phyloP scores from a whole-genome alignment of 2,329 filamentous ascomycete species.

The Coccinonectria pachysandricola region DNA sequence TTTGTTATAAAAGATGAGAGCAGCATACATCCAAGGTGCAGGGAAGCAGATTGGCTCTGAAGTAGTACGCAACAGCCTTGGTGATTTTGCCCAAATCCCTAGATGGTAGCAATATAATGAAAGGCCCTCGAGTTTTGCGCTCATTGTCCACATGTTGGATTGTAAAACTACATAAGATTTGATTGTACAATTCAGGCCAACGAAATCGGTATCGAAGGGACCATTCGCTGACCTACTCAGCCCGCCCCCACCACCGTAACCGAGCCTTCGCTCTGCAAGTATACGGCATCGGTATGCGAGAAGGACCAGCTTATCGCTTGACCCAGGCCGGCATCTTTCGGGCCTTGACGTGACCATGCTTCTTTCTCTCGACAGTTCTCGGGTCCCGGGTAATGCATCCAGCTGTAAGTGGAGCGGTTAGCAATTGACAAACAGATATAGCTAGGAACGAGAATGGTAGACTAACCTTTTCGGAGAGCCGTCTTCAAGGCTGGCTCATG shows the following conservation, averaged over 20 bases:
- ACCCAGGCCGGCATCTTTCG: conserved; percentile 98
- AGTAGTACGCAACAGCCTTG: too few relatives aligned
- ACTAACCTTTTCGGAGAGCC: conserved; percentile 75
- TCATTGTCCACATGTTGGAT: conserved; percentile 5
- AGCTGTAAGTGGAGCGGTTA: conserved; percentile 49
- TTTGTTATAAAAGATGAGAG: too few relatives aligned
- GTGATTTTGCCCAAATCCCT: too few relatives aligned
- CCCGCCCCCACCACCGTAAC: conserved; percentile 8
- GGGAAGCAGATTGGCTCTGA: too few relatives aligned
- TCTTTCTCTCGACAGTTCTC: conserved; percentile 94
- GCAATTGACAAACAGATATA: conserved; percentile 20
- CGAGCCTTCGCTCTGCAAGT: conserved; percentile 9
- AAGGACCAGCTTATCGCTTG: conserved; percentile 50
- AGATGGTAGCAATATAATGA: too few relatives aligned
- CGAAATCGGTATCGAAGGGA: conserved; percentile 4
- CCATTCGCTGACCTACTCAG: conserved; percentile 11
- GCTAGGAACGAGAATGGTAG: conserved; percentile 4
- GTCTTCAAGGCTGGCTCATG: conserved; percentile 92
- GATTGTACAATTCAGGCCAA: conserved; percentile 16
- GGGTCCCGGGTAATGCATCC: conserved; percentile 87
- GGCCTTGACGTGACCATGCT: conserved; percentile 89
- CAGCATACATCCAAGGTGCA: too few relatives aligned
- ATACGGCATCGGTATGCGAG: too few relatives aligned
- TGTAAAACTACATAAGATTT: conserved; percentile 20
- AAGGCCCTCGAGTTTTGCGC: too few relatives aligned